Percentiles rank a stretch among this genome's conserved stretches.
Evolutionary conservation across 2,329 filamentous ascomycete species (phyloP).

Genomic region (Curvularia verruculosa): DNA sequence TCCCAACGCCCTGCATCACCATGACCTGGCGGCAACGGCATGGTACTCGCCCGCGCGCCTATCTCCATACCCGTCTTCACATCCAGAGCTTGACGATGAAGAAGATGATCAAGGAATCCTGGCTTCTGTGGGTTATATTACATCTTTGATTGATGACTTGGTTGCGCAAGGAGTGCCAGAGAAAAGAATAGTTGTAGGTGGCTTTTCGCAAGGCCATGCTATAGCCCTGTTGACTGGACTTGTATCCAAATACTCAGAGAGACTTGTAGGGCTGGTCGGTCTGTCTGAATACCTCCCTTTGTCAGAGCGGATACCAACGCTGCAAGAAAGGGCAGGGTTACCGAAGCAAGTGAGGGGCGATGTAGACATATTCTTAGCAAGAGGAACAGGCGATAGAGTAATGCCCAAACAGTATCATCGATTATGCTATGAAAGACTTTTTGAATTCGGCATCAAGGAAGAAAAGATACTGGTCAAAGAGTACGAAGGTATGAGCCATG

Average conservation of each 20-base stretch:
- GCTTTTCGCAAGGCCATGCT: conserved; percentile 58
- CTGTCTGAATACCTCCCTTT: conserved; percentile 58
- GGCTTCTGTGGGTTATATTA: conserved; percentile 50
- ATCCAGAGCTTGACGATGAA: conserved; percentile 53
- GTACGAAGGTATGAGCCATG: conserved; percentile 58
- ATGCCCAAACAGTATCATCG: conserved; percentile 54
- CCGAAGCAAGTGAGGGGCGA: conserved; percentile 41
- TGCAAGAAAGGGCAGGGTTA: conserved; percentile 49
- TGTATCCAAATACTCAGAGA: conserved; percentile 50
- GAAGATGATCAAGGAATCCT: conserved; percentile 56
- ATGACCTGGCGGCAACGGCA: conserved; percentile 54
- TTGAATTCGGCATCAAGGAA: conserved; percentile 49
- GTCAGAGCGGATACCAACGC: conserved; percentile 45
- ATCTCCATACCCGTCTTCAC: conserved; percentile 48
- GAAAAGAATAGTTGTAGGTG: conserved; percentile 55
- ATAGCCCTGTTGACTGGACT: conserved; percentile 54
- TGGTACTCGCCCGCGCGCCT: conserved; percentile 55
- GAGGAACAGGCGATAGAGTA: conserved; percentile 56
- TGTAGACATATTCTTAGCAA: conserved; percentile 55
- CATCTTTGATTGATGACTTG: conserved; percentile 51
- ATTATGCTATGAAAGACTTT: conserved; percentile 51
- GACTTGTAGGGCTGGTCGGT: conserved; percentile 51
- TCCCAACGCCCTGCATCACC: conserved; percentile 57
- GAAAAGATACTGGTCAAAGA: conserved; percentile 51
- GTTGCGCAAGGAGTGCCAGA: conserved; percentile 50